Conservation (phyloP, 371 early-diverging fungal genomes). For the Rhizopus delemar region DNA sequence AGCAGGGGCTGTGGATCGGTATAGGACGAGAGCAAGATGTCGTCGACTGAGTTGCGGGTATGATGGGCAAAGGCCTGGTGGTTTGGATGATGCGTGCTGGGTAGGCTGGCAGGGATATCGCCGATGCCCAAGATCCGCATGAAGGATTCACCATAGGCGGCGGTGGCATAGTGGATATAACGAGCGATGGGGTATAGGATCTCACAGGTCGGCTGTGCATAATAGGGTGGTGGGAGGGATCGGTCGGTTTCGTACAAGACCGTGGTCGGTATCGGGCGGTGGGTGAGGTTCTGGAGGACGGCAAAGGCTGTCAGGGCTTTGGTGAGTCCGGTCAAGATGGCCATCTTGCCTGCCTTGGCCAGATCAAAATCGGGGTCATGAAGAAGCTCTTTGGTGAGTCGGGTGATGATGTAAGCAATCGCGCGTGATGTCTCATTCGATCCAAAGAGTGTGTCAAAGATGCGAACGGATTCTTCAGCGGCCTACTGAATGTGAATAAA, state of each 20-base stretch:
- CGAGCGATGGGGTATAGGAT: conserved; percentile 52
- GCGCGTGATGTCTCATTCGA: conserved; percentile 86
- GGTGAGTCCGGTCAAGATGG: conserved; percentile 67
- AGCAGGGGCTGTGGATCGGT: conserved; percentile 45
- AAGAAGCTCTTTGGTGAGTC: conserved; percentile 69
- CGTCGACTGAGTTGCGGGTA: conserved; percentile 64
- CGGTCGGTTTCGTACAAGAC: conserved; percentile 39
- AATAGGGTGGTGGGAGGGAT: conserved; percentile 39
- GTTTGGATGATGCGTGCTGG: conserved; percentile 57
- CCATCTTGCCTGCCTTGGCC: conserved; percentile 59
- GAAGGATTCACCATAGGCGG: conserved; percentile 81
- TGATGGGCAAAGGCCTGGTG: conserved; percentile 79
- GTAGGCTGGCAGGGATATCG: conserved; percentile 50
- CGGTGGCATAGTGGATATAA: conserved; percentile 78
- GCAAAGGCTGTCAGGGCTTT: conserved; percentile 81
- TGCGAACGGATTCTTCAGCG: conserved; percentile 84
- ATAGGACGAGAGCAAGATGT: conserved; percentile 71
- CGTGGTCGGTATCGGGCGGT: conserved; percentile 44
- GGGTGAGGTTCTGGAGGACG: conserved; percentile 77
- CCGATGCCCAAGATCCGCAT: conserved; percentile 83
- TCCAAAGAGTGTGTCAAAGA: conserved; percentile 88
- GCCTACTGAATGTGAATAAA: conserved; percentile 36
- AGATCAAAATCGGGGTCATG: conserved; percentile 63
- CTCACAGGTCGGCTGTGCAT: conserved; percentile 34
- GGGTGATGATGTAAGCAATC: conserved; percentile 72